Evolutionary conservation across 2,329 filamentous ascomycete genomes (phyloP).

Genomic region (Fusarium anthophilum): DNA sequence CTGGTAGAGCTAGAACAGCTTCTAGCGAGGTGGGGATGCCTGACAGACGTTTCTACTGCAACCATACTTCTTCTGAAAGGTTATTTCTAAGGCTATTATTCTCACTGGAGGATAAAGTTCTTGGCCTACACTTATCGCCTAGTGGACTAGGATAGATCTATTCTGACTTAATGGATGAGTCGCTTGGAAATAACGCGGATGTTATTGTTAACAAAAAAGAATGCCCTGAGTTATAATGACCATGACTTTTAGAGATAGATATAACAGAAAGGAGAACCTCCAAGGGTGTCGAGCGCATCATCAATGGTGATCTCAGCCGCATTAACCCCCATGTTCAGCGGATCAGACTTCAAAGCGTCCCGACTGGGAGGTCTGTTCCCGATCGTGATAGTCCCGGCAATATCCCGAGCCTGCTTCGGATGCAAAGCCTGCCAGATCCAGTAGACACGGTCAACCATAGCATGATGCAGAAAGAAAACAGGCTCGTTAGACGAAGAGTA

Average conservation of each 20-base stretch:
- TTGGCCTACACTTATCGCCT: accelerated
- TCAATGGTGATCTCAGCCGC: background rate
- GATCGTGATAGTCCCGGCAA: slow-evolving; percentile 9
- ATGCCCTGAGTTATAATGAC: no score
- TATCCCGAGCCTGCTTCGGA: background rate
- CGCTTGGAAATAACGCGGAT: background rate
- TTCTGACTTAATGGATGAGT: no score
- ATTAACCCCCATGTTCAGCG: background rate
- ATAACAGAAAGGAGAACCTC: background rate
- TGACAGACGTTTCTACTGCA: background rate
- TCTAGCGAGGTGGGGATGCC: background rate
- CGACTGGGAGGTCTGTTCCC: background rate
- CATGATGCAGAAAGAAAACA: background rate
- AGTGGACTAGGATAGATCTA: background rate
- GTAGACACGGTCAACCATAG: slow-evolving; percentile 6
- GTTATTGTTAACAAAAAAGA: background rate
- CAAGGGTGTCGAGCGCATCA: background rate
- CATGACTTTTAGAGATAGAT: background rate
- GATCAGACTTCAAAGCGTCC: background rate
- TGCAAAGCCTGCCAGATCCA: slow-evolving; percentile 15
- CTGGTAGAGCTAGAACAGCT: background rate
- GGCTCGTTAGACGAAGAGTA: slow-evolving; percentile 10
- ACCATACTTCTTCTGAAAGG: background rate
- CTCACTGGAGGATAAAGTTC: background rate
- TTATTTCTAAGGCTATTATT: accelerated